Evolutionary conservation across 2,329 filamentous ascomycete species (phyloP).

Genomic region (Diaporthe velutina): DNA sequence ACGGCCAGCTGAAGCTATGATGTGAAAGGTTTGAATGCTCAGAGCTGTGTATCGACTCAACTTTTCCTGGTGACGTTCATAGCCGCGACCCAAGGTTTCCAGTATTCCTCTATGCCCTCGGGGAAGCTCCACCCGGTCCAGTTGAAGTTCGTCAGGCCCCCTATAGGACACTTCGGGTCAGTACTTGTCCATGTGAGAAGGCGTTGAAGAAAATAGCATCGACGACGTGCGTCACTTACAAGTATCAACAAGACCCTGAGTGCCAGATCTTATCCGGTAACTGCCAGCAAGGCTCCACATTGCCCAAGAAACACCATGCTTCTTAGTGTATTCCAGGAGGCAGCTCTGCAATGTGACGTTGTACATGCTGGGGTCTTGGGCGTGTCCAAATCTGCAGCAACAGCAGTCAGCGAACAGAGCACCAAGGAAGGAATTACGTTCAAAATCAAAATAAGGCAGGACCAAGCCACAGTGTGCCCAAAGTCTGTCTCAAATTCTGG

Average conservation of each 20-base stretch:
- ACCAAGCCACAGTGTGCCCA: too few species aligned
- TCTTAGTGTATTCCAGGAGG: slow-evolving; percentile 57
- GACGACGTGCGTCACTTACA: slow-evolving; percentile 45
- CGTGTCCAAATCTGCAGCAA: slow-evolving; percentile 63
- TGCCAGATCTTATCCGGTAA: slow-evolving; percentile 59
- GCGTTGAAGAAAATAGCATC: background rate
- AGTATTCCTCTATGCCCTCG: slow-evolving; percentile 59
- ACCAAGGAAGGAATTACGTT: too few species aligned
- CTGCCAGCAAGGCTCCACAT: slow-evolving; percentile 63
- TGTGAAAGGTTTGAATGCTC: background rate
- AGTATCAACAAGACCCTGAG: slow-evolving; percentile 59
- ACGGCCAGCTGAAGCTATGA: background rate
- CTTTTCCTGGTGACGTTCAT: slow-evolving; percentile 50
- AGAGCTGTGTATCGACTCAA: background rate
- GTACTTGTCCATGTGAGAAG: background rate
- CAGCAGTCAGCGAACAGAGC: too few species aligned
- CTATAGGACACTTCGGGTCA: background rate
- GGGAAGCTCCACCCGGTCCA: slow-evolving; percentile 61
- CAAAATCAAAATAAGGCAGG: too few species aligned
- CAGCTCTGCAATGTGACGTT: slow-evolving; percentile 61
- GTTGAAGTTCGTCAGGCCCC: slow-evolving; percentile 59
- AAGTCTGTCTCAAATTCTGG: too few species aligned
- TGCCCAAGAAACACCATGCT: slow-evolving; percentile 61
- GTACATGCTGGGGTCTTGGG: slow-evolving; percentile 56
- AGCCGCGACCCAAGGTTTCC: slow-evolving; percentile 62